A percentile compares a stretch with the other conserved stretches of the same genome.
Evolutionary conservation across 2,329 filamentous ascomycete genomes (phyloP).

Genomic region (Diplocarpon mali): DNA sequence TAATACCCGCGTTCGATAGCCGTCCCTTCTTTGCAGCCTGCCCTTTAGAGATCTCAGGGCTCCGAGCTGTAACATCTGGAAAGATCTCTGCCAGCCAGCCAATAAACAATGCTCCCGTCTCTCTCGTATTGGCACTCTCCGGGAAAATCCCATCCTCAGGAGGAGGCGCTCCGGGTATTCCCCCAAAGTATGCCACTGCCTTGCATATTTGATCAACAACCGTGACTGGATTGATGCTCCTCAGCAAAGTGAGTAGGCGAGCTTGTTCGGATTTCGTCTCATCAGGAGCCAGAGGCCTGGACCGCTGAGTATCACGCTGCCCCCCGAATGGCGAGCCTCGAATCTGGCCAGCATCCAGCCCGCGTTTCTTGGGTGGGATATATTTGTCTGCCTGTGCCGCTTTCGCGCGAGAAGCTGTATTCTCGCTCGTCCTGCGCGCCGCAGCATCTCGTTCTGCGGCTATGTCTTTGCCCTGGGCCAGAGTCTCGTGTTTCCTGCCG

Average conservation of each 20-base stretch:
- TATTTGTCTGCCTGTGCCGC: slow-evolving; percentile 44
- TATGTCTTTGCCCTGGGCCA: slow-evolving; percentile 26
- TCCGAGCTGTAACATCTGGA: slow-evolving; percentile 29
- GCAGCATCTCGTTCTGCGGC: slow-evolving; percentile 45
- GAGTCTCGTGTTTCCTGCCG: slow-evolving; percentile 28
- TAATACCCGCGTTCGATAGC: slow-evolving; percentile 15
- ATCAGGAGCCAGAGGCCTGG: slow-evolving; percentile 30
- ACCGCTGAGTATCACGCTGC: slow-evolving; percentile 18
- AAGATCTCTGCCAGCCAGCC: slow-evolving; percentile 56
- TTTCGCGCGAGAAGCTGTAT: slow-evolving; percentile 46
- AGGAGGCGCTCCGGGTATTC: slow-evolving; percentile 44
- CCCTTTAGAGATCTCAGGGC: slow-evolving; percentile 15
- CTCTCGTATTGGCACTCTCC: slow-evolving; percentile 43
- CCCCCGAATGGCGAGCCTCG: slow-evolving; percentile 20
- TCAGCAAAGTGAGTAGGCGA: slow-evolving; percentile 45
- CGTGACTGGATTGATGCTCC: slow-evolving; percentile 41
- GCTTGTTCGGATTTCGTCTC: slow-evolving; percentile 50
- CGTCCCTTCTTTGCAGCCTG: slow-evolving; percentile 20
- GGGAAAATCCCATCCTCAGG: slow-evolving; percentile 41
- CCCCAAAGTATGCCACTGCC: slow-evolving; percentile 52
- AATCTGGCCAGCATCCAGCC: slow-evolving; percentile 18
- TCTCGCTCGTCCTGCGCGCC: slow-evolving; percentile 51
- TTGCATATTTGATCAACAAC: slow-evolving; percentile 54
- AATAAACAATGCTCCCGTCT: slow-evolving; percentile 45
- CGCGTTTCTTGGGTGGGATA: slow-evolving; percentile 32